Conservation (phyloP, 345 rosid species). For the Citrus glauca region DNA sequence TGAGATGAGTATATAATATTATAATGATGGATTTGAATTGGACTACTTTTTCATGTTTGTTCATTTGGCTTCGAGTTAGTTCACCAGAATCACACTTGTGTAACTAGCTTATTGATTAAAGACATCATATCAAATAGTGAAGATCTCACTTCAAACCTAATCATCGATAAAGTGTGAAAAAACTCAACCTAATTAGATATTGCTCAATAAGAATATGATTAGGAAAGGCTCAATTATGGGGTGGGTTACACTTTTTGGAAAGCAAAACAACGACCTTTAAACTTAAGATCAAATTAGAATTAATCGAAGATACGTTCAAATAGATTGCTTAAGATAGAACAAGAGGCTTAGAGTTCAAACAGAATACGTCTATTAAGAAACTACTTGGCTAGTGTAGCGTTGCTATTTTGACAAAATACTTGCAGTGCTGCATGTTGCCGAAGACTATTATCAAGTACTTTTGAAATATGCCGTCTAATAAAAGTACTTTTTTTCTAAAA, state of each 20-base stretch:
- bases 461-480: no score
- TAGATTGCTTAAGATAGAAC: no score
- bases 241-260: not conserved
- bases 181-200: not conserved
- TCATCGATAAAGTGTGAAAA: not conserved
- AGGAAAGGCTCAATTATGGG: not conserved
- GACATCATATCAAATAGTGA: not conserved
- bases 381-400: no score
- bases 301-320: no score
- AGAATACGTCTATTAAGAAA: no score
- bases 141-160: slow-evolving; percentile 9
- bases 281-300: not conserved
- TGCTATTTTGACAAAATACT: no score
- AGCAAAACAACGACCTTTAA: not conserved
- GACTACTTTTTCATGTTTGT: slow-evolving; percentile 14
- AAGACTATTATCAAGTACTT: no score
- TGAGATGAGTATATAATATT: not conserved
- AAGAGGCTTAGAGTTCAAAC: no score
- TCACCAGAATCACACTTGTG: slow-evolving; percentile 12
- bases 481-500: no score
- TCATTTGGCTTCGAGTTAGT: slow-evolving; percentile 5
- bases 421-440: no score
- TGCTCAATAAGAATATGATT: not conserved
- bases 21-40: slow-evolving; percentile 3
- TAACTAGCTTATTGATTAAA: not conserved